A percentile compares a stretch with the other conserved stretches of the same genome.
phyloP scores from a whole-genome alignment of 345 rosid genomes.

The Abelmoschus esculentus region DNA sequence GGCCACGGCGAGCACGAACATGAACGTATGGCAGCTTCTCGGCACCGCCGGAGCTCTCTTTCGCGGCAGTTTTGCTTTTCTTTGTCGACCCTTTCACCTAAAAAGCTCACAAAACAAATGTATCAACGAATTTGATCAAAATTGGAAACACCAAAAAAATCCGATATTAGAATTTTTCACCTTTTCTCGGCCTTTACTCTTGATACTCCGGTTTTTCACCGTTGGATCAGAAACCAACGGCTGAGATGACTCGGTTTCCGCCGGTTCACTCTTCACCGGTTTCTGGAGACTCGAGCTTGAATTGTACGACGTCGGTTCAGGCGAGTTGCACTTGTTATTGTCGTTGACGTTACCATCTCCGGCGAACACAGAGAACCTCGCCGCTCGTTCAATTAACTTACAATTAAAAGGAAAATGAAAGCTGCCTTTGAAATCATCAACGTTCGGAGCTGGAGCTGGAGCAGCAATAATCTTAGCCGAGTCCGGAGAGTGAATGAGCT shows the following conservation, averaged over 20 bases:
- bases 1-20: constrained; percentile 74
- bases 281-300: constrained; percentile 28
- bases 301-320: constrained; percentile 26
- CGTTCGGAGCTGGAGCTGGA: not conserved
- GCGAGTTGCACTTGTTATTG: constrained; percentile 19
- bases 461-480: constrained; percentile 15
- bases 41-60: constrained; percentile 35
- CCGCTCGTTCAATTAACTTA: constrained; percentile 27
- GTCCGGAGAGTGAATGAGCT: constrained; percentile 50
- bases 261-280: constrained; percentile 33
- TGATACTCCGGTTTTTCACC: constrained; percentile 23
- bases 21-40: constrained; percentile 72
- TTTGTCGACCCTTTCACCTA: constrained; percentile 50
- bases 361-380: constrained; percentile 30
- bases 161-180: constrained; percentile 18
- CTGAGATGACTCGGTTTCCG: constrained; percentile 31
- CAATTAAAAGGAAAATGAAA: constrained; percentile 27
- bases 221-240: constrained; percentile 28
- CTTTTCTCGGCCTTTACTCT: constrained; percentile 50
- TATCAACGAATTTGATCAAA: not conserved
- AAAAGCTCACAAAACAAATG: not conserved
- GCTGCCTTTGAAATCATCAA: constrained; percentile 21
- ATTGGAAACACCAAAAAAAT: not conserved
- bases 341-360: constrained; percentile 19
- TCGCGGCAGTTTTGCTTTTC: constrained; percentile 35